A percentile compares a stretch with the other conserved stretches of the same genome.
phyloP scores from a whole-genome alignment of 768 basidiomycete species.

The Exsudoporus frostii region DNA sequence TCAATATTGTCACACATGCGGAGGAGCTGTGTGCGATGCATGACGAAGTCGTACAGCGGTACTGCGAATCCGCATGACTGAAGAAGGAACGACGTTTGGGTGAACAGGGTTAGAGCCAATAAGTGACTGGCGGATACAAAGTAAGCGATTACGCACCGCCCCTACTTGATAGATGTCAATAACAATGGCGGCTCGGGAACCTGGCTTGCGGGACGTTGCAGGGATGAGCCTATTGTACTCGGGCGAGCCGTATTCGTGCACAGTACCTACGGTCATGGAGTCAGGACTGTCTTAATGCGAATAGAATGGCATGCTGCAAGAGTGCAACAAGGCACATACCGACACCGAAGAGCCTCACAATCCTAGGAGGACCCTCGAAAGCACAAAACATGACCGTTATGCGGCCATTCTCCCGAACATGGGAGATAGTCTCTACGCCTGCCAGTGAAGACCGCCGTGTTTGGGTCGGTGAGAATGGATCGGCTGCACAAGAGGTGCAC shows the following conservation, averaged over 20 bases:
- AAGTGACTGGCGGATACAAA: background rate
- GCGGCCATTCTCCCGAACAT: slow-evolving; percentile 59
- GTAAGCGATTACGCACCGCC: slow-evolving; percentile 31
- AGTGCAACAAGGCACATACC: slow-evolving; percentile 35
- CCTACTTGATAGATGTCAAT: slow-evolving; percentile 59
- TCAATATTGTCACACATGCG: slow-evolving; percentile 42
- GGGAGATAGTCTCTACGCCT: slow-evolving; percentile 64
- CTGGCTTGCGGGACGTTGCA: slow-evolving; percentile 44
- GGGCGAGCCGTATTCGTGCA: slow-evolving; percentile 60
- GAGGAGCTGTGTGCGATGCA: slow-evolving; percentile 51
- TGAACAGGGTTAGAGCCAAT: background rate
- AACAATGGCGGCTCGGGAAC: slow-evolving; percentile 59
- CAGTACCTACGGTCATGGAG: slow-evolving; percentile 44
- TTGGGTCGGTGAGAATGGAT: background rate
- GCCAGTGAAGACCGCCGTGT: background rate
- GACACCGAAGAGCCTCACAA: slow-evolving; percentile 54
- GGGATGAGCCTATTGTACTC: slow-evolving; percentile 57
- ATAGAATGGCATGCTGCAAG: background rate
- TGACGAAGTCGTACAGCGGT: slow-evolving; percentile 57
- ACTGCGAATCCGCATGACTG: slow-evolving; percentile 70
- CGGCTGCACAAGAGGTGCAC: background rate
- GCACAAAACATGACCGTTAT: slow-evolving; percentile 63
- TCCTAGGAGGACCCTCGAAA: slow-evolving; percentile 59
- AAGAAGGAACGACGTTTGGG: too few species aligned
- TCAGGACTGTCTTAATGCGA: background rate